Evolutionary conservation across 1,284 basidiomycete genomes (phyloP).

Genomic region (Ustilago loliicola): DNA sequence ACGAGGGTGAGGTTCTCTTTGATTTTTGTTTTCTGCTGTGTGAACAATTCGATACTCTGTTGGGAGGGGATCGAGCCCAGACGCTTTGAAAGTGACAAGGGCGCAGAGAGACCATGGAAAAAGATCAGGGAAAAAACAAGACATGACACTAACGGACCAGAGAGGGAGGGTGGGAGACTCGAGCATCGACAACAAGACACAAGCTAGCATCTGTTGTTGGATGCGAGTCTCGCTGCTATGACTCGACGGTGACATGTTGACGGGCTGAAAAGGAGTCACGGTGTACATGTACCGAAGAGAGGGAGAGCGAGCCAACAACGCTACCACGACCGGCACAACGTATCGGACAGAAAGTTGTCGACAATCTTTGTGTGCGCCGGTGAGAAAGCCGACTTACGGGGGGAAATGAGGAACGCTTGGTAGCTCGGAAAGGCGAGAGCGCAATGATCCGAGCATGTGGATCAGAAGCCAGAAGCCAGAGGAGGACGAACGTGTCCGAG

Average conservation of each 20-base stretch:
- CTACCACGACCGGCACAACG: conserved; percentile 16
- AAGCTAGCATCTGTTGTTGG: background rate
- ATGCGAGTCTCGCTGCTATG: conserved; percentile 8
- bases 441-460: background rate
- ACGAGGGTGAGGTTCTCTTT: background rate
- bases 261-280: background rate
- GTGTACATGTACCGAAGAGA: conserved; percentile 5
- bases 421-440: background rate
- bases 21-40: background rate
- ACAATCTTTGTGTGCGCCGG: background rate
- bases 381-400: background rate
- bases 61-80: background rate
- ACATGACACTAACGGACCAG: background rate
- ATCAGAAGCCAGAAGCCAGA: background rate
- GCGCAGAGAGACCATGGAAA: background rate
- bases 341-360: conserved; percentile 5
- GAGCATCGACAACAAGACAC: conserved; percentile 2
- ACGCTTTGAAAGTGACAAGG: background rate
- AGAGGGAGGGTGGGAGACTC: background rate
- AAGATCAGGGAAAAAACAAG: background rate
- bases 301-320: conserved; percentile 29
- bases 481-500: conserved; percentile 1
- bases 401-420: background rate
- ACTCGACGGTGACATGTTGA: background rate
- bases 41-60: background rate